Evolutionary conservation across 2,329 filamentous ascomycete species (phyloP).

Genomic region (Alternaria brassicae): DNA sequence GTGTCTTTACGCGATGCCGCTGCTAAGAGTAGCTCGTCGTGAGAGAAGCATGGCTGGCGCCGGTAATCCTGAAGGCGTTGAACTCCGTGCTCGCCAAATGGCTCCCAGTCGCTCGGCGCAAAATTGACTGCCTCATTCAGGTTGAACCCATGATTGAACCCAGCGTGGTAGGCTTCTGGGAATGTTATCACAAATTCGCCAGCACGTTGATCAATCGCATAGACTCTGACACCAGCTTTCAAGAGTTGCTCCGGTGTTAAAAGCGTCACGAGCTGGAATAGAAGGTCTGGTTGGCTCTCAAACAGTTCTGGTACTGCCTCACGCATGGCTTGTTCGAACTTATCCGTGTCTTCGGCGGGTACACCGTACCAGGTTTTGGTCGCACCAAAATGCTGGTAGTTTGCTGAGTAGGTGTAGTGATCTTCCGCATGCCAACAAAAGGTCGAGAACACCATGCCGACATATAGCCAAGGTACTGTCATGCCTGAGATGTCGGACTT

Average conservation of each 20-base stretch:
- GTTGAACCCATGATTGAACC: slow-evolving; percentile 98
- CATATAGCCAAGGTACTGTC: slow-evolving; percentile 99
- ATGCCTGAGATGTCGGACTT: slow-evolving; percentile 98
- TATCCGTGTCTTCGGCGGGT: slow-evolving; percentile 88
- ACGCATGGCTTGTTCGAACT: slow-evolving; percentile 94
- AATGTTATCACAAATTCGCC: slow-evolving; percentile 97
- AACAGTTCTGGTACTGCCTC: slow-evolving; percentile 96
- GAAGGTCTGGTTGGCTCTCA: slow-evolving; percentile 92
- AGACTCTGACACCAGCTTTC: slow-evolving; percentile 91
- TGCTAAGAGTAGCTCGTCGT: slow-evolving; percentile 92
- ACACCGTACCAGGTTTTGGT: slow-evolving; percentile 99
- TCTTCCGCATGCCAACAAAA: slow-evolving; percentile 99
- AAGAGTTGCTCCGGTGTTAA: slow-evolving; percentile 90
- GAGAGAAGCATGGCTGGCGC: slow-evolving; percentile 93
- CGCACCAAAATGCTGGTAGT: slow-evolving; percentile 97
- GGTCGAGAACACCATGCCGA: slow-evolving; percentile 99
- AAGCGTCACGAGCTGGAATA: slow-evolving; percentile 97
- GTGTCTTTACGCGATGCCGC: slow-evolving; percentile 78
- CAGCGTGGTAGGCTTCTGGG: slow-evolving; percentile 94
- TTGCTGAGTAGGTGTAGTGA: slow-evolving; percentile 96
- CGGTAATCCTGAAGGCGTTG: slow-evolving; percentile 86
- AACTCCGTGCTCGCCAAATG: slow-evolving; percentile 84
- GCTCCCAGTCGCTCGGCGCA: slow-evolving; percentile 93
- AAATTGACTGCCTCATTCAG: slow-evolving; percentile 99
- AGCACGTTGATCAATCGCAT: slow-evolving; percentile 92